Conservation (phyloP, 192 early-diverging fungal species). For the Pilobolus umbonatus region DNA sequence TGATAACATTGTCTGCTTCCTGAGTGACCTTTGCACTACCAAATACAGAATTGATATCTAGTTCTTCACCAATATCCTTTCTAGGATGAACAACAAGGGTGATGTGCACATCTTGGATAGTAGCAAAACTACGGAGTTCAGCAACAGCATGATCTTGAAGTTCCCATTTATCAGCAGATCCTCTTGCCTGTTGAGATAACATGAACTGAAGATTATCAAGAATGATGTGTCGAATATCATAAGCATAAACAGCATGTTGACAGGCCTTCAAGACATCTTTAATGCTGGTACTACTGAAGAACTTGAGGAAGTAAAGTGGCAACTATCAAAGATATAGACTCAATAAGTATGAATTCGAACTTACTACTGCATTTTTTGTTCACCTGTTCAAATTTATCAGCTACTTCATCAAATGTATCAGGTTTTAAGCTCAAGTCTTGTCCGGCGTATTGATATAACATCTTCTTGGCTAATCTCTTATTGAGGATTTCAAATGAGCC, state of each 20-base stretch:
- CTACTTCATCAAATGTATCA: slow-evolving; percentile 52
- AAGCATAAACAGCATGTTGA: slow-evolving; percentile 62
- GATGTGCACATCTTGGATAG: slow-evolving; percentile 64
- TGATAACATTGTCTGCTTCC: slow-evolving; percentile 72
- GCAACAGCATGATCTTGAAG: slow-evolving; percentile 63
- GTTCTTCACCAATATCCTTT: slow-evolving; percentile 51
- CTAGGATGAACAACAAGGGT: slow-evolving; percentile 68
- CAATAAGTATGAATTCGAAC: not conserved
- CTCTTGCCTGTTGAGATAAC: slow-evolving; percentile 59
- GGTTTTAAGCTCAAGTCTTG: slow-evolving; percentile 45
- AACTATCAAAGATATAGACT: slow-evolving; percentile 31
- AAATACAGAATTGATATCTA: slow-evolving; percentile 68
- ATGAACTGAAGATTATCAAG: slow-evolving; percentile 78
- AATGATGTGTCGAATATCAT: slow-evolving; percentile 67
- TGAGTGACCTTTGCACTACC: slow-evolving; percentile 73
- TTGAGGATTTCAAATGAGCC: slow-evolving; percentile 77
- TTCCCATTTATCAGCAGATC: slow-evolving; percentile 56
- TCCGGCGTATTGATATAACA: slow-evolving; percentile 62
- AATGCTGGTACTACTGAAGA: slow-evolving; percentile 66
- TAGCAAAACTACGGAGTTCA: slow-evolving; percentile 61
- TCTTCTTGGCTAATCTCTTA: slow-evolving; percentile 57
- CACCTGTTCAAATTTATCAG: slow-evolving; percentile 60
- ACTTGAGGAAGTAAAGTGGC: slow-evolving; percentile 69
- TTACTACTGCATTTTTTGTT: not conserved
- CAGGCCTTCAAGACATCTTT: slow-evolving; percentile 60